phyloP scores from a whole-genome alignment of 768 basidiomycete species.

The Amanita subjunquillea region DNA sequence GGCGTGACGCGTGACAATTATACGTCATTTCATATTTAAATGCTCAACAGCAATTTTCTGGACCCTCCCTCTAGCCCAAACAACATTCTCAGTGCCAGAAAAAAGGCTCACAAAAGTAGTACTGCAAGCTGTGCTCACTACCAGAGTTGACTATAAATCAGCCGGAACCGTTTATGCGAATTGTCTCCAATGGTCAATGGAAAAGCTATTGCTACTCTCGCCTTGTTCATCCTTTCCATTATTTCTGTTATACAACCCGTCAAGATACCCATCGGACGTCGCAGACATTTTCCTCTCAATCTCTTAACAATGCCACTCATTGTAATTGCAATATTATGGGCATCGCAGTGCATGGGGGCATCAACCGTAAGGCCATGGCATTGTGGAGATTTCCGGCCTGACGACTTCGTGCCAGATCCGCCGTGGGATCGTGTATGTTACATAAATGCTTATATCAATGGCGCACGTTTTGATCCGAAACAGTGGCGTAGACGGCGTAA shows the following conservation, averaged over 20 bases:
- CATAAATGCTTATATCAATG: slow-evolving; percentile 4
- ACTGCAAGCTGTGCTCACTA: too few species aligned
- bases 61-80: too few species aligned
- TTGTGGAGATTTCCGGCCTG: not conserved
- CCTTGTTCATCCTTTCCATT: slow-evolving; percentile 44
- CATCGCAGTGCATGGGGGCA: slow-evolving; percentile 41
- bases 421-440: slow-evolving; percentile 58
- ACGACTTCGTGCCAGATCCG: slow-evolving; percentile 31
- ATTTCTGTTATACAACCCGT: slow-evolving; percentile 39
- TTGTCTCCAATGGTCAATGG: slow-evolving; percentile 28
- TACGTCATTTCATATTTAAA: too few species aligned
- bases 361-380: slow-evolving; percentile 10
- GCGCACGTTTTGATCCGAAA: not conserved
- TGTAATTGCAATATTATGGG: slow-evolving; percentile 43
- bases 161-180: not conserved
- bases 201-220: slow-evolving; percentile 36
- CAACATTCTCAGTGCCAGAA: too few species aligned
- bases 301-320: slow-evolving; percentile 45
- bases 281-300: slow-evolving; percentile 29
- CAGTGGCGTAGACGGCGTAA: slow-evolving; percentile 46
- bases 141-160: not conserved
- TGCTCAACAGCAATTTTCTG: too few species aligned
- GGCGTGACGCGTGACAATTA: too few species aligned
- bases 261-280: slow-evolving; percentile 25
- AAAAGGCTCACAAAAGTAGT: too few species aligned